Base-by-base conservation (phyloP, 805 yeast genomes). In the Groenewaldozyma salmanticensis region DNA sequence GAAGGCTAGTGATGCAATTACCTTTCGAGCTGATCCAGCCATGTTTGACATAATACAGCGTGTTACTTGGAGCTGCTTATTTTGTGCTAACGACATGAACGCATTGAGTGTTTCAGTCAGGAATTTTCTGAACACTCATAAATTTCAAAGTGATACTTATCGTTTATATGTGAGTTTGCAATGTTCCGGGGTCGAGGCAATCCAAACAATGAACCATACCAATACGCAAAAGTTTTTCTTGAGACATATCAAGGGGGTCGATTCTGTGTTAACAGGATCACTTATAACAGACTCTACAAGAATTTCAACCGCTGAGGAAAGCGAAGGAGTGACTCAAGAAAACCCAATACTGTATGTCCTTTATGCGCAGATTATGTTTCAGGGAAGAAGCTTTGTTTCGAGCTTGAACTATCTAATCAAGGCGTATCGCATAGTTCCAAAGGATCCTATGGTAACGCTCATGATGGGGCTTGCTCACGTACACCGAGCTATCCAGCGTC, bases 401-500 rank as follows among this genome's bases (percentile, higher is more conserved):
- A 78, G 95, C 2, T 65, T 90, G 43, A 83, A 81, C 18, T 88
- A 90, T 57, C 67, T 83, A 43, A 71, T 77, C 36, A 73, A 88
- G 43, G 78, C 86, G 3, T 81, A 82, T 55, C 71, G 71, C 39
- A 71, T 75, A 19, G 74, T 74, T 42, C 79, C 79, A 34, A 62
- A 75, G 33, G 95, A 90, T 48, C 94, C 96, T 1, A 74, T 86
- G 66, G 66, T 92, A 1, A 71, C 85, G 45, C 66, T 92, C 21
- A 61, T 81, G 29, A 66, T 83, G 35, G 96, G 92, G 0, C 59
- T 92, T 32, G 77, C 88, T 0, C 88, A 87, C 60, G 65, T 88
- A 19, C 96, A 90, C 52, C 71, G 97, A 33, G 82, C 96, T 0
- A 80, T 88, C 78, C 97, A 92, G 60, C 70, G 98, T 47, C 76